Conservation (phyloP, 768 basidiomycete species). For the Termitomyces sp. region DNA sequence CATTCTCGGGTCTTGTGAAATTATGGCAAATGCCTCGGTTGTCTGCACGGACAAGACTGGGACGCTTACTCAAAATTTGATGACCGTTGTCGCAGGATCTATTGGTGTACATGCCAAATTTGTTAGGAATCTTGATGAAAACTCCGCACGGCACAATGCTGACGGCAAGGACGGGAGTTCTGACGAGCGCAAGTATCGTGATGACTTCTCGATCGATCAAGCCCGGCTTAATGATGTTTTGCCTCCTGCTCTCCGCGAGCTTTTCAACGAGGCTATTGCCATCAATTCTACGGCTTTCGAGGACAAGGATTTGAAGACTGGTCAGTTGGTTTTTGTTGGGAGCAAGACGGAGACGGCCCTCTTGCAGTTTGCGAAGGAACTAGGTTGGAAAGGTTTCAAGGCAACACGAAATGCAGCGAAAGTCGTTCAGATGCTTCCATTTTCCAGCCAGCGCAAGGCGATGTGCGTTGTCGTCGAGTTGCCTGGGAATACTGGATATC, state of each 20-base stretch:
- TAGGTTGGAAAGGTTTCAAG: slow-evolving; percentile 71
- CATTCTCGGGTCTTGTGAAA: slow-evolving; percentile 94
- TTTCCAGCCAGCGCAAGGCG: slow-evolving; percentile 88
- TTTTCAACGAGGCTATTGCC: slow-evolving; percentile 84
- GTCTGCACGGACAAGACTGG: slow-evolving; percentile 97
- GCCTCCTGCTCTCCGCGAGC: slow-evolving; percentile 54
- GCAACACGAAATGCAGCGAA: slow-evolving; percentile 52
- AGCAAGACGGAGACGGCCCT: slow-evolving; percentile 93
- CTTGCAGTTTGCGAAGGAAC: slow-evolving; percentile 76
- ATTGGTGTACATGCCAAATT: slow-evolving; percentile 94
- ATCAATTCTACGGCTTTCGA: slow-evolving; percentile 96
- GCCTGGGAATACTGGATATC: slow-evolving; percentile 39
- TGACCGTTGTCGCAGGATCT: slow-evolving; percentile 96
- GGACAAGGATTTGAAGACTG: slow-evolving; percentile 59
- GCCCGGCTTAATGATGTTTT: slow-evolving; percentile 59
- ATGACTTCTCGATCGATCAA: slow-evolving; percentile 88
- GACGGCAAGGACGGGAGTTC: slow-evolving; percentile 39
- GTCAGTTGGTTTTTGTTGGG: slow-evolving; percentile 66
- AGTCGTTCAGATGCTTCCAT: slow-evolving; percentile 86
- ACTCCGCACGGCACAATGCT: slow-evolving; percentile 66
- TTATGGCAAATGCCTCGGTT: slow-evolving; percentile 94
- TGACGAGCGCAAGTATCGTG: slow-evolving; percentile 37
- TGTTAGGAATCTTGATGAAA: slow-evolving; percentile 70
- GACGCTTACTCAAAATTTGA: slow-evolving; percentile 90
- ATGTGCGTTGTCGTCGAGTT: slow-evolving; percentile 86